These are phyloP conservation scores for Salvia rosmarinus DNA, from an alignment of 257 asterid species.

Conservation along the genomic window DNA sequence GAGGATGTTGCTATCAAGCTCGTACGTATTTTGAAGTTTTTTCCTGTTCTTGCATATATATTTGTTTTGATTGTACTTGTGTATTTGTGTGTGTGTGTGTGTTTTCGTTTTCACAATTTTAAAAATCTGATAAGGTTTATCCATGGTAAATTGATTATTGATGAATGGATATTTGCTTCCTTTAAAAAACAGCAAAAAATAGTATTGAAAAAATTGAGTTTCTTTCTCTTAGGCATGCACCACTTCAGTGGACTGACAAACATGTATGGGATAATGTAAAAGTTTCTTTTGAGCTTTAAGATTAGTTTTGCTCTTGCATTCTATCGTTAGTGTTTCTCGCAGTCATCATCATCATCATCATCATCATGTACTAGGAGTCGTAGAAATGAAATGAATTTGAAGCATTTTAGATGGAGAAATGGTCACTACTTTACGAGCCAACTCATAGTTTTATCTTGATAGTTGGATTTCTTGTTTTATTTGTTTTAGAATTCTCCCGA, in stretches of 20 bases:
- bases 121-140: neutral
- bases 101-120: conserved; percentile 8
- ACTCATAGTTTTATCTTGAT: neutral
- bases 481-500: neutral
- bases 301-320: conserved; percentile 4
- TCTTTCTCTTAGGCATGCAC: neutral
- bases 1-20: conserved; percentile 78
- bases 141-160: conserved; percentile 18
- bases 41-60: conserved; percentile 3
- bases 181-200: neutral
- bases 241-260: neutral
- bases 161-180: conserved; percentile 21
- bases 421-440: too few species aligned
- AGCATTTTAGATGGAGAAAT: too few species aligned
- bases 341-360: neutral
- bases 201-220: neutral
- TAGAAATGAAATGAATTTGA: too few species aligned
- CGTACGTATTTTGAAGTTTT: conserved; percentile 36
- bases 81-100: neutral
- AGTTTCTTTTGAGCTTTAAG: neutral
- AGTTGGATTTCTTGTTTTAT: neutral
- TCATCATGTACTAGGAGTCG: neutral
- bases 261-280: neutral
- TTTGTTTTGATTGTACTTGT: conserved; percentile 1
- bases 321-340: neutral